Conservation (phyloP, 1,284 basidiomycete species). For the Xerocomus nothofagi region DNA sequence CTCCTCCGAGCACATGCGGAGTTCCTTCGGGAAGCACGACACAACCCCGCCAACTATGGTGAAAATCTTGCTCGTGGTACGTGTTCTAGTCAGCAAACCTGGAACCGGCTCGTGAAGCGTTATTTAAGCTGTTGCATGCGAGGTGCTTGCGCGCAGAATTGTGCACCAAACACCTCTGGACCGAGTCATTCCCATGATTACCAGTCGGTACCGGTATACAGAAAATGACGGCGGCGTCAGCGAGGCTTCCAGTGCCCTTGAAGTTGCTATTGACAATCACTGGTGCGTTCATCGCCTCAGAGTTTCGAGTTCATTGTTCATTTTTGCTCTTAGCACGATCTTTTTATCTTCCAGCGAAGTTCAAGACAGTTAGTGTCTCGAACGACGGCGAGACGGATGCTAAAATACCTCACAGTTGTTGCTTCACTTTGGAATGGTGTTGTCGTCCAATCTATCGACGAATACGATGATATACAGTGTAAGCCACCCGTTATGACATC, state of each 20-base stretch:
- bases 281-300: constrained; percentile 47
- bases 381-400: background rate
- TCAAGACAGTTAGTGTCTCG: constrained; percentile 63
- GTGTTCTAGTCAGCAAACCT: constrained; percentile 15
- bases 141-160: constrained; percentile 83
- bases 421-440: constrained; percentile 80
- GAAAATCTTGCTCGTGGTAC: constrained; percentile 81
- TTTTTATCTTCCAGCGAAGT: constrained; percentile 89
- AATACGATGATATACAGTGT: constrained; percentile 71
- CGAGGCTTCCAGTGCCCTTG: constrained; percentile 32
- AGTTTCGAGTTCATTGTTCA: constrained; percentile 5
- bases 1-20: constrained; percentile 78
- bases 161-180: constrained; percentile 69
- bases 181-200: constrained; percentile 69
- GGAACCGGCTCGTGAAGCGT: background rate
- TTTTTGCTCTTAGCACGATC: constrained; percentile 51
- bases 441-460: constrained; percentile 75
- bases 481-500: constrained; percentile 20
- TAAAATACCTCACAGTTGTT: constrained; percentile 48
- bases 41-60: constrained; percentile 78
- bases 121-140: constrained; percentile 72
- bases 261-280: constrained; percentile 49
- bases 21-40: constrained; percentile 75
- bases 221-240: constrained; percentile 64
- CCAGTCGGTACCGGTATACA: constrained; percentile 70